Conservation (phyloP, 2,329 filamentous ascomycete genomes). For the Arthrobotrys iridis region DNA sequence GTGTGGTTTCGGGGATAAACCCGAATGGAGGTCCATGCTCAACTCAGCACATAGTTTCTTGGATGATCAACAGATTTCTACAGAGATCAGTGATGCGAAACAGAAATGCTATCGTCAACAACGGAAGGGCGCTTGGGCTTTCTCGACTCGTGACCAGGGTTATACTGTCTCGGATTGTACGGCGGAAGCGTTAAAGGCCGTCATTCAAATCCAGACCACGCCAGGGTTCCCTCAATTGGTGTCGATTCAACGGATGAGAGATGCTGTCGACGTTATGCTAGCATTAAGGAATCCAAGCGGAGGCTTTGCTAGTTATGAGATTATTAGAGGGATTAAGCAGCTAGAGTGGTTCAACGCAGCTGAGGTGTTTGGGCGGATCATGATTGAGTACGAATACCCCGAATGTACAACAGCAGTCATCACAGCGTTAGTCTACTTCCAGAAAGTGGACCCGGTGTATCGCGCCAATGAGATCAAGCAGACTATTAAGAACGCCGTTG, state of each 20-base stretch:
- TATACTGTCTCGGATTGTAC: constrained; percentile 97
- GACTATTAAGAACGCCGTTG: constrained; percentile 78
- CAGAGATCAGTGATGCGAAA: constrained; percentile 77
- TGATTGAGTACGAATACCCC: constrained; percentile 98
- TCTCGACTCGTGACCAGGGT: constrained; percentile 90
- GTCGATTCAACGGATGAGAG: constrained; percentile 79
- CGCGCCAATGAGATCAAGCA: constrained; percentile 76
- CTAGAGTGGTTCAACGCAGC: constrained; percentile 92
- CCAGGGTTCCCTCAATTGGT: constrained; percentile 78
- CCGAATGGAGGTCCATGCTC: constrained; percentile 84
- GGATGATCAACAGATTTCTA: constrained; percentile 88
- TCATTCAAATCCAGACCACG: constrained; percentile 83
- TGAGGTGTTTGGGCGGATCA: constrained; percentile 95
- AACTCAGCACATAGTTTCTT: constrained; percentile 83
- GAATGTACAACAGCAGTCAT: constrained; percentile 97
- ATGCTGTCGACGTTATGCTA: constrained; percentile 88
- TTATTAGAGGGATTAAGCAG: constrained; percentile 77
- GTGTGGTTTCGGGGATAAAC: constrained; percentile 78
- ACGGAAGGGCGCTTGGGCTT: constrained; percentile 93
- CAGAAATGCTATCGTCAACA: constrained; percentile 86
- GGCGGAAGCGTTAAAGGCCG: constrained; percentile 86
- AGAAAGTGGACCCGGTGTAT: constrained; percentile 82
- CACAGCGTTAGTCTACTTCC: constrained; percentile 84
- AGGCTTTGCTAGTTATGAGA: constrained; percentile 90
- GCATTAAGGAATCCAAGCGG: constrained; percentile 86